Conservation (phyloP, 208 protist genomes). For the Crithidia expoeki region DNA sequence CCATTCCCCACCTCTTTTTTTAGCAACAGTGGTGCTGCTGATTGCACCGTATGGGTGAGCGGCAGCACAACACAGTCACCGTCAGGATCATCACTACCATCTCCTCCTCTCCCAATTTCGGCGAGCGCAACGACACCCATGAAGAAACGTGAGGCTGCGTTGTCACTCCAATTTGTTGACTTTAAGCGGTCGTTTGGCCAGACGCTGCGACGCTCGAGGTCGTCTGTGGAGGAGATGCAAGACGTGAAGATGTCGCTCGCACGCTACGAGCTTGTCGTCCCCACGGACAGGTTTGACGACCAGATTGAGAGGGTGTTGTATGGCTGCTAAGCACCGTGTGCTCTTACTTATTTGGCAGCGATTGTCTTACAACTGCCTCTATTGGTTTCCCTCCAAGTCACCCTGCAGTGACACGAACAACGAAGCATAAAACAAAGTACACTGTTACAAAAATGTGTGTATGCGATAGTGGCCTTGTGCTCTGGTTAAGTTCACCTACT, state of each 20-base stretch:
- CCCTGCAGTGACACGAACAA: too few species aligned
- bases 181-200: constrained; percentile 29
- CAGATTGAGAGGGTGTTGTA: constrained; percentile 32
- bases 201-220: constrained; percentile 9
- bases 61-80: not conserved
- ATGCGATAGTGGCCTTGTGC: too few species aligned
- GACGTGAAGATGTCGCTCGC: constrained; percentile 21
- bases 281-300: constrained; percentile 35
- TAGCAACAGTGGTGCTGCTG: not conserved
- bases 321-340: constrained; percentile 12
- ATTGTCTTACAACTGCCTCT: not conserved
- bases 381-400: too few species aligned
- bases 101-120: not conserved
- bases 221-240: constrained; percentile 18
- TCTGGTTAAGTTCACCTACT: too few species aligned
- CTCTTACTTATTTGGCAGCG: not conserved
- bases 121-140: not conserved
- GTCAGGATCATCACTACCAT: not conserved
- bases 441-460: too few species aligned
- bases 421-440: too few species aligned
- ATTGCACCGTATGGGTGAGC: not conserved
- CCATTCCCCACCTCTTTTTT: not conserved
- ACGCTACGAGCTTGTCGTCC: constrained; percentile 35
- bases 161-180: constrained; percentile 27
- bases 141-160: not conserved